Evolutionary conservation across 768 basidiomycete species (phyloP).

Genomic region (Phlegmacium glaucopus): DNA sequence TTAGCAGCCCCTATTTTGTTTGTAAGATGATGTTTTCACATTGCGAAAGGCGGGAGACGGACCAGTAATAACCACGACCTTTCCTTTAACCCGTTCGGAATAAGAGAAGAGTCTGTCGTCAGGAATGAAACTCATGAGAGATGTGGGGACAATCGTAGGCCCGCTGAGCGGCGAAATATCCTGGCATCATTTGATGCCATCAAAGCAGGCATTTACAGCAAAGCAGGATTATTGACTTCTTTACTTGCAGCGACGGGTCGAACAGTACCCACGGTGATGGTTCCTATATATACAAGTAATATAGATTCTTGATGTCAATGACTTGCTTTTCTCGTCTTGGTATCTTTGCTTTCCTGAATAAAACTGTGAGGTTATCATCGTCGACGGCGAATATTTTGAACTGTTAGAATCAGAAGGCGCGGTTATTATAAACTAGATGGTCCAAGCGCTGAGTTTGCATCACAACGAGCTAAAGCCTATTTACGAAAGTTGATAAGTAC

Average conservation of each 20-base stretch:
- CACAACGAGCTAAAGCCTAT: conserved; percentile 17
- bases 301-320: no score
- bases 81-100: conserved; percentile 37
- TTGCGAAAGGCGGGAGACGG: not conserved
- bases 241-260: no score
- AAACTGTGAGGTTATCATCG: no score
- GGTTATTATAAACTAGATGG: conserved; percentile 8
- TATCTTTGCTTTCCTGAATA: not conserved
- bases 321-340: no score
- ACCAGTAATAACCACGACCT: conserved; percentile 55
- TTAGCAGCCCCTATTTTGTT: conserved; percentile 39
- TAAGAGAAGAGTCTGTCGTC: conserved; percentile 45
- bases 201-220: no score
- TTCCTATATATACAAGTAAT: no score
- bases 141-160: no score
- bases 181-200: no score
- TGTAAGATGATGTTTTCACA: not conserved
- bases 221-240: no score
- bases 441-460: conserved; percentile 18
- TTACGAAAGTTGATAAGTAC: conserved; percentile 11
- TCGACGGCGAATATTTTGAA: conserved; percentile 4
- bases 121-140: conserved; percentile 39
- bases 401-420: conserved; percentile 13
- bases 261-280: no score
- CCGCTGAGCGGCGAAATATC: no score